phyloP scores from a whole-genome alignment of 2,329 filamentous ascomycete species.

The Colletotrichum orbiculare region DNA sequence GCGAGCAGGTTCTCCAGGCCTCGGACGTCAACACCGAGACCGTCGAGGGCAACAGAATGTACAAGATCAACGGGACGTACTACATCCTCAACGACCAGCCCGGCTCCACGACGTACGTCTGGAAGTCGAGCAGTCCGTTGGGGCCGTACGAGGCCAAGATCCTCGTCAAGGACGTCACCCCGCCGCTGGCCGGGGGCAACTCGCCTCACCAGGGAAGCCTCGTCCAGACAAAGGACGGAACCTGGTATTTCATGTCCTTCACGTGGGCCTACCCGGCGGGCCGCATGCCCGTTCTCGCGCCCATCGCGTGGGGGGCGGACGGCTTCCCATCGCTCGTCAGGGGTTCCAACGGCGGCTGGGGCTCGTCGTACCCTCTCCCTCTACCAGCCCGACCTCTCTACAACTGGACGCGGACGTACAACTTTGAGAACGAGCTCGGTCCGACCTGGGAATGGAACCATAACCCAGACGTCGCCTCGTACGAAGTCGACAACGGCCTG shows the following conservation, averaged over 20 bases:
- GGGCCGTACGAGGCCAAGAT: conserved; percentile 62
- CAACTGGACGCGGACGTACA: conserved; percentile 53
- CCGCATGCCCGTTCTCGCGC: conserved; percentile 67
- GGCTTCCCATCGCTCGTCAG: conserved; percentile 60
- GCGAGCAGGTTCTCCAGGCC: conserved; percentile 55
- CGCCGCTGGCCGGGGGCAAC: conserved; percentile 57
- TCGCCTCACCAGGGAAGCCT: conserved; percentile 67
- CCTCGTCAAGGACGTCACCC: conserved; percentile 53
- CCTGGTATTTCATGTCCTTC: conserved; percentile 71
- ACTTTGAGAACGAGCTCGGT: conserved; percentile 53
- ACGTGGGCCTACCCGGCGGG: conserved; percentile 66
- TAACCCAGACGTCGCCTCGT: conserved; percentile 64
- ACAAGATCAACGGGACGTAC: conserved; percentile 66
- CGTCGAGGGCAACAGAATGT: conserved; percentile 66
- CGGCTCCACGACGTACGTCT: conserved; percentile 57
- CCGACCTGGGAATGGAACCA: conserved; percentile 72
- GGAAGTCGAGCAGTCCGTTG: conserved; percentile 60
- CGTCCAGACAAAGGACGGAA: conserved; percentile 60
- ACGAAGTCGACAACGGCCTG: conserved; percentile 55
- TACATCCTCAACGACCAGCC: conserved; percentile 64
- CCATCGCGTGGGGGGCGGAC: conserved; percentile 62
- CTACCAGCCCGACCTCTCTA: conserved; percentile 38
- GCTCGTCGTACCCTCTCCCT: conserved; percentile 54
- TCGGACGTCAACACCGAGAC: conserved; percentile 46
- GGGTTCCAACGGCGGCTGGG: conserved; percentile 59